phyloP scores from a whole-genome alignment of 2,329 filamentous ascomycete genomes.

The Pseudonectria buxi region DNA sequence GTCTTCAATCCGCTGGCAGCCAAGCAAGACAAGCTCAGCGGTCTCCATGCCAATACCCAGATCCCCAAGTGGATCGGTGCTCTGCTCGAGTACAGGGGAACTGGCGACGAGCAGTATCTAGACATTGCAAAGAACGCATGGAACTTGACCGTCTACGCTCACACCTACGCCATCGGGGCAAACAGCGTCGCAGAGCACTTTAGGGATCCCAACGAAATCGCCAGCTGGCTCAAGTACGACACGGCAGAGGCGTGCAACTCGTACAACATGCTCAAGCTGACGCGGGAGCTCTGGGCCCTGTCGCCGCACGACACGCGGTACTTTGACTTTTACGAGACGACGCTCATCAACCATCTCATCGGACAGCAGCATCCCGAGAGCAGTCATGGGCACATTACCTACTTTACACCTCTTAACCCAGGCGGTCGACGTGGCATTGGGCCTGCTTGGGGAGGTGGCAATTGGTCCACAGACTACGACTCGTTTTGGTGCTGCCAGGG shows the following conservation, averaged over 20 bases:
- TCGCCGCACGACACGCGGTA: constrained; percentile 34
- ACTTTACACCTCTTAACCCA: constrained; percentile 44
- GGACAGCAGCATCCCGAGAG: constrained; percentile 39
- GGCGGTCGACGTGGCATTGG: constrained; percentile 42
- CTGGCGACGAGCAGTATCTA: constrained; percentile 36
- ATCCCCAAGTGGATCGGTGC: constrained; percentile 49
- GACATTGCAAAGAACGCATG: constrained; percentile 45
- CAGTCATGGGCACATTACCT: constrained; percentile 44
- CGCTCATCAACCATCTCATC: constrained; percentile 43
- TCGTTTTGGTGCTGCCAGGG: constrained; percentile 50
- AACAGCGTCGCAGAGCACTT: constrained; percentile 51
- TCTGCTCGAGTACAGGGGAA: constrained; percentile 40
- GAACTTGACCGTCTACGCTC: constrained; percentile 37
- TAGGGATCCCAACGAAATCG: constrained; percentile 38
- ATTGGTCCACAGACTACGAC: constrained; percentile 47
- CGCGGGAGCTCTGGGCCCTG: constrained; percentile 42
- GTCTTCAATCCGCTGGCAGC: constrained; percentile 40
- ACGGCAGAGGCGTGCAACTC: constrained; percentile 48
- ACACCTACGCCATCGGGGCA: constrained; percentile 46
- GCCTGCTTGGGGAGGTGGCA: constrained; percentile 47
- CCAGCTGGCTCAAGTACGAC: constrained; percentile 35
- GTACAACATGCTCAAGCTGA: constrained; percentile 52
- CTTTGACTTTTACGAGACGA: constrained; percentile 48
- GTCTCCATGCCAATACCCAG: constrained; percentile 47
- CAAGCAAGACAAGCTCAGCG: constrained; percentile 38